A percentile compares a stretch with the other conserved stretches of the same genome.
These are phyloP conservation scores for Aethionema arabicum DNA, from an alignment of 345 rosid species.

Conservation along the genomic window DNA sequence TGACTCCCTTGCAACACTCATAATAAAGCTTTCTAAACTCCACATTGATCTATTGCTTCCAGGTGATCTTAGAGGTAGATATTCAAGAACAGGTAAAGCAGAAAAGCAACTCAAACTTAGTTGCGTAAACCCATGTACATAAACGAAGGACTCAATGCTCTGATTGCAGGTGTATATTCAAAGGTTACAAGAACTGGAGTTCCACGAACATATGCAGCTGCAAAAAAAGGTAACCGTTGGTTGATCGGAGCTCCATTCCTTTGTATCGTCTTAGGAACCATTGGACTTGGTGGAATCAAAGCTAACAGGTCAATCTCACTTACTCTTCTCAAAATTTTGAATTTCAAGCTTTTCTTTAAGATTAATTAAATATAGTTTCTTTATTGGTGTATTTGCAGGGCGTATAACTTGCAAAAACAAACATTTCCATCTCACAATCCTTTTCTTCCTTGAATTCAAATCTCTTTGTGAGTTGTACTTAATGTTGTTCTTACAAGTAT, in stretches of 20 bases:
- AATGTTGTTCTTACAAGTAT: too few relatives aligned
- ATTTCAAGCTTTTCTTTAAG: neutral
- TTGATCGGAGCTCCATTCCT: constrained; percentile 61
- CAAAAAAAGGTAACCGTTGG: constrained; percentile 56
- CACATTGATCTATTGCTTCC: constrained; percentile 4
- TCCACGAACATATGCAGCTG: constrained; percentile 42
- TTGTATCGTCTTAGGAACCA: constrained; percentile 59
- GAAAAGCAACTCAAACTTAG: neutral
- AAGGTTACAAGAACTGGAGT: constrained; percentile 74
- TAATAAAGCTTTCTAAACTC: neutral
- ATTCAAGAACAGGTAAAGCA: constrained; percentile 47
- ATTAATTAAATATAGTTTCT: neutral
- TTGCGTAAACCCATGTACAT: constrained; percentile 38
- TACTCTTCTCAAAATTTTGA: neutral
- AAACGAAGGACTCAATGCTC: neutral
- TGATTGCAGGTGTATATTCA: constrained; percentile 45
- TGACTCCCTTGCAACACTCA: too few relatives aligned
- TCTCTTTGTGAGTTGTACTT: neutral
- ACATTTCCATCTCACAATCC: constrained; percentile 76
- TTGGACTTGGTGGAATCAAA: constrained; percentile 68
- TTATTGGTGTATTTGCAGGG: constrained; percentile 50
- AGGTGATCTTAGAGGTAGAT: constrained; percentile 28
- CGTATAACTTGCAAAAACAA: constrained; percentile 69
- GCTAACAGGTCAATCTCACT: constrained; percentile 55
- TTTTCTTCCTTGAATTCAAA: constrained; percentile 61